Percentiles rank a stretch among this genome's conserved stretches.
Evolutionary conservation across 2,329 filamentous ascomycete species (phyloP).

Genomic region (Penicillium sp.): DNA sequence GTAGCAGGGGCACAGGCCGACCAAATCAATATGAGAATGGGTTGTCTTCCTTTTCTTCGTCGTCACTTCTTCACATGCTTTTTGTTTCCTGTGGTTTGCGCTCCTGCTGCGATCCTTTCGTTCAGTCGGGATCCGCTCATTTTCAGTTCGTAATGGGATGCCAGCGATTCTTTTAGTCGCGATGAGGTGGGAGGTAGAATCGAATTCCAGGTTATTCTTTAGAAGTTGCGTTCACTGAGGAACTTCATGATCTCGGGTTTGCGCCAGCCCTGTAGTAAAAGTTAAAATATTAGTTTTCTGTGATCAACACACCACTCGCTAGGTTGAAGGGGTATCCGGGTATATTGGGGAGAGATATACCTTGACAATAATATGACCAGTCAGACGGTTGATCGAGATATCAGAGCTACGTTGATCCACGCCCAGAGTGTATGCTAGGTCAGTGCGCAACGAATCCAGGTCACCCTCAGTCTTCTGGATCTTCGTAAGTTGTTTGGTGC

Average conservation of each 20-base stretch:
- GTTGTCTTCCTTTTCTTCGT: constrained; percentile 16
- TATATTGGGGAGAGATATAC: constrained; percentile 45
- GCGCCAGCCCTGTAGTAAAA: constrained; percentile 50
- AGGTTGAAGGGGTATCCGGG: neutral
- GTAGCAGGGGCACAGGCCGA: constrained; percentile 13
- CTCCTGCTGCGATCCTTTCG: constrained; percentile 14
- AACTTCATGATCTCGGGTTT: constrained; percentile 55
- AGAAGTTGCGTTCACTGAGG: constrained; percentile 52
- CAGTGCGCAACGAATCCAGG: constrained; percentile 63
- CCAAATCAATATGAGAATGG: neutral
- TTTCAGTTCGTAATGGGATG: neutral
- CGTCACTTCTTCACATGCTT: constrained; percentile 16
- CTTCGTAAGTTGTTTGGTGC: constrained; percentile 73
- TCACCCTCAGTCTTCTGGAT: constrained; percentile 83
- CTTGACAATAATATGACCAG: constrained; percentile 75
- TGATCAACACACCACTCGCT: neutral
- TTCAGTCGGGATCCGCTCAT: constrained; percentile 7
- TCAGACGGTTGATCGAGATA: constrained; percentile 62
- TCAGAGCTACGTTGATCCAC: constrained; percentile 52
- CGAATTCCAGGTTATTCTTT: constrained; percentile 4
- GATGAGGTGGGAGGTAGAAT: neutral
- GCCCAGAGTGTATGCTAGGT: constrained; percentile 64
- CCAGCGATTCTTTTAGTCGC: neutral
- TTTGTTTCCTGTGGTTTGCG: constrained; percentile 18
- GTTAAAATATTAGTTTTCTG: constrained; percentile 16